Evolutionary conservation across 768 basidiomycete genomes (phyloP), one percentile per base, ranked within the genome.

Genomic region (Pisolithus tinctorius): DNA sequence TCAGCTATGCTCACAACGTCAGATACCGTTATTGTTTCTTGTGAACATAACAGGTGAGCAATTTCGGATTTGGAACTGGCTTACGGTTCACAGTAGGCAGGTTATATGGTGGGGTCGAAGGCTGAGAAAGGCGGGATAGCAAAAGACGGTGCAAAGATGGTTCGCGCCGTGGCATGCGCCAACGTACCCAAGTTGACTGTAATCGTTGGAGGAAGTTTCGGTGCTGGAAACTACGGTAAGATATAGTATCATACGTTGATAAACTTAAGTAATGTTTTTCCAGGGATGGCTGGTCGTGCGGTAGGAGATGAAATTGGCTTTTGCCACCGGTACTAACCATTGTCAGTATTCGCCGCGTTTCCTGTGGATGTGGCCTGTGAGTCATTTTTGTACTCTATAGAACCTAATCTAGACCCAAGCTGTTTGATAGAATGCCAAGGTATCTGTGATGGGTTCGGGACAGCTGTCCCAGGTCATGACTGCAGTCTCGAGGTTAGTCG

Each of bases 341-440:
- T 34, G 10, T 38, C 47, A 93, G 84, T 97, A 95, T 69, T 92
- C 89, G 4, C 93, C 94, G 16, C 78, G 92, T 53, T 96, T 97
- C 78, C 69, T 97, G 47, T 97, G 91, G 89, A 94, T 93, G 91
- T 97, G 94, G 94, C 93, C 93, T 52, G 88, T 90, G 69, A 61
- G 86, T 71, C 34, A 23, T 45, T 16, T 34, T 47, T 34, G 2
- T 42, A 36, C 10, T 40, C 49, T 51, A 47, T 46, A 53, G 31
- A 38, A 49, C 53, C 20, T 54, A 51, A 26, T 29, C 52, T 53
- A 48, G 55, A 5, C 43, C 41, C 39, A 39, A 47, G 44, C 29
- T 7, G 7, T 29, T 43, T 29, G 38, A 23, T 55, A 91, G 84
- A 93, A 93, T 57, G 90, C 93, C 34, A 93, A 88, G 67, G 85